phyloP scores from a whole-genome alignment of 352 stramenopile genomes.

The Phytophthora sp. region DNA sequence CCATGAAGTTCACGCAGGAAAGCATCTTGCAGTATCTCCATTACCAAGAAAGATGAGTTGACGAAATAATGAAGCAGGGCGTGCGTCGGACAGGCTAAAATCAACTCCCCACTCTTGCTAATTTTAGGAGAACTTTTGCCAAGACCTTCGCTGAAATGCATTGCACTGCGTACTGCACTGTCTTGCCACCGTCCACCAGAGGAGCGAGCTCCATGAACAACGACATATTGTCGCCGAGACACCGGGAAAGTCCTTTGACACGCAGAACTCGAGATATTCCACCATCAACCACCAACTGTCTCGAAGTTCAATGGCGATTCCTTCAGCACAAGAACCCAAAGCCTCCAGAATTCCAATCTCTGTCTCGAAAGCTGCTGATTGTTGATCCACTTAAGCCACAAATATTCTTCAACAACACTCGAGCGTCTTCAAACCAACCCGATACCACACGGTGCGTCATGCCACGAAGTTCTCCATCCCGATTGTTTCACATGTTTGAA shows the following conservation, averaged over 20 bases:
- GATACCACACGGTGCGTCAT: neutral
- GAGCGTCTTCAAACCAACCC: neutral
- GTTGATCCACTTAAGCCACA: constrained; percentile 12
- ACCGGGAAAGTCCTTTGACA: constrained; percentile 35
- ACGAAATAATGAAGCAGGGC: neutral
- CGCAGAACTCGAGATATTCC: constrained; percentile 38
- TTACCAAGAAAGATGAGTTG: constrained; percentile 3
- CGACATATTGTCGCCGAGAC: constrained; percentile 15
- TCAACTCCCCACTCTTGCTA: constrained; percentile 11
- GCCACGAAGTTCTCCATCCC: constrained; percentile 20
- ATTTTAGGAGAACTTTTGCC: constrained; percentile 26
- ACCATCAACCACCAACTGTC: constrained; percentile 33
- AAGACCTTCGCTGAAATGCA: no score
- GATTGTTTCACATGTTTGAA: constrained; percentile 35
- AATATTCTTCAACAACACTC: neutral
- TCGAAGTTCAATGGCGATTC: constrained; percentile 69
- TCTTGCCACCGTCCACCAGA: constrained; percentile 2
- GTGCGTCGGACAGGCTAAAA: constrained; percentile 11
- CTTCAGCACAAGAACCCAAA: constrained; percentile 49
- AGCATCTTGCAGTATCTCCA: constrained; percentile 15
- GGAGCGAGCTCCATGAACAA: constrained; percentile 21
- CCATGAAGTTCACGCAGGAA: constrained; percentile 3
- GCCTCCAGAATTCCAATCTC: constrained; percentile 19
- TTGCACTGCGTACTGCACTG: no score
- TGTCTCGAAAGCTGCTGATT: constrained; percentile 7